Percentiles rank a stretch among this genome's conserved stretches.
phyloP scores from a whole-genome alignment of 2,329 filamentous ascomycete genomes.

The Alternaria dauci region DNA sequence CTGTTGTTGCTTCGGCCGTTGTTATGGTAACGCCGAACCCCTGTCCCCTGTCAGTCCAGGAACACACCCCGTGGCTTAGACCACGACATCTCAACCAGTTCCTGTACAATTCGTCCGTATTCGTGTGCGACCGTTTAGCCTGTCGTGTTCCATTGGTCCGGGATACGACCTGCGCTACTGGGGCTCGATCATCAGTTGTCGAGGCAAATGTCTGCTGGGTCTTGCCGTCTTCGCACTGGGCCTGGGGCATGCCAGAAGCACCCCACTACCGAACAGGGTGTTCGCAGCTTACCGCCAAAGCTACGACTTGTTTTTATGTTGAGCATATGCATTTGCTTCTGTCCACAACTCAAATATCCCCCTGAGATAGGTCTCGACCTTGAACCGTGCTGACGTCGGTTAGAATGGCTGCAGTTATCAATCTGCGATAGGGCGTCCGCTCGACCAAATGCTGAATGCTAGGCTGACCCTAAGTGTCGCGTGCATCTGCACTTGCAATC shows the following conservation, averaged over 20 bases:
- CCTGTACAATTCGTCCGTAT: conserved; percentile 7
- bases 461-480: neutral
- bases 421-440: neutral
- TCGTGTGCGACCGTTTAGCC: conserved; percentile 6
- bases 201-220: conserved; percentile 3
- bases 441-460: neutral
- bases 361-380: neutral
- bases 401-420: neutral
- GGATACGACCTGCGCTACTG: conserved; percentile 4
- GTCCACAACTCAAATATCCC: neutral
- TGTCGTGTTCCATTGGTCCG: conserved; percentile 8
- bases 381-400: neutral
- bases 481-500: neutral
- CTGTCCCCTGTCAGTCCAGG: conserved; percentile 12
- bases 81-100: conserved; percentile 7
- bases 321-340: conserved; percentile 1
- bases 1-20: conserved; percentile 24
- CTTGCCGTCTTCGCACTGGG: conserved; percentile 8
- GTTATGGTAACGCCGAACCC: conserved; percentile 15
- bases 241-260: conserved; percentile 6
- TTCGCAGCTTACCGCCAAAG: conserved; percentile 3
- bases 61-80: conserved; percentile 17
- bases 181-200: conserved; percentile 1
- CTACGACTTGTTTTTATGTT: neutral
- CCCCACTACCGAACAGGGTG: conserved; percentile 10